Conservation (phyloP, 257 asterid species). For the Nicotiana knightiana region DNA sequence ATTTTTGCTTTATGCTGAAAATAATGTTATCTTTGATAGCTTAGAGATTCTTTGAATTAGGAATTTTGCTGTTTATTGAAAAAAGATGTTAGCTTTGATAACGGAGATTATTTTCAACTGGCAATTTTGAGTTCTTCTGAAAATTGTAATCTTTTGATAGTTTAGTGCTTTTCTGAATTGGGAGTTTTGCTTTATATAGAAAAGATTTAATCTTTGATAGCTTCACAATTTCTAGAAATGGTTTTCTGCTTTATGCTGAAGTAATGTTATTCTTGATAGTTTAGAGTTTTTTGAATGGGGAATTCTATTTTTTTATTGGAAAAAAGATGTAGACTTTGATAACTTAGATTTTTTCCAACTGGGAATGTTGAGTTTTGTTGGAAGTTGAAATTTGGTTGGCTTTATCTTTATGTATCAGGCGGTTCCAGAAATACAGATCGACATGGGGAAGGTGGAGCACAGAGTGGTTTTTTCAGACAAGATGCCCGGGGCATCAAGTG, state of each 20-base stretch:
- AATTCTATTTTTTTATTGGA: not conserved
- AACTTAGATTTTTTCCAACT: not conserved
- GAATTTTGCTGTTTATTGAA: not conserved
- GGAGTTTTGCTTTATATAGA: not conserved
- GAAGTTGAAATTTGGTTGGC: not conserved
- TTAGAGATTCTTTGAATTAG: not conserved
- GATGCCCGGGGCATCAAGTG: slow-evolving; percentile 67
- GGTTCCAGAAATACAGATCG: slow-evolving; percentile 82
- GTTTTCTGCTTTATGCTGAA: not conserved
- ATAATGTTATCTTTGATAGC: not conserved
- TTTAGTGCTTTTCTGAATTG: not conserved
- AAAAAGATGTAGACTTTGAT: not conserved
- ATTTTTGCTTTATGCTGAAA: not conserved
- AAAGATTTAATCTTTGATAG: not conserved
- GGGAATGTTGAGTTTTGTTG: not conserved
- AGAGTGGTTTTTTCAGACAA: slow-evolving; percentile 86
- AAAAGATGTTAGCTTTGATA: not conserved
- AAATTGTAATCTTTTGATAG: not conserved
- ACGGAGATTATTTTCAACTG: not conserved
- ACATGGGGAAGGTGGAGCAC: slow-evolving; percentile 94
- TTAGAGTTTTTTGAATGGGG: not conserved
- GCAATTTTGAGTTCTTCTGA: not conserved
- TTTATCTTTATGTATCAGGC: slow-evolving; percentile 34
- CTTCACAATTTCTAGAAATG: not conserved
- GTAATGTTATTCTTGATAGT: not conserved